Conservation (phyloP, 805 yeast species). For the Candida pini region DNA sequence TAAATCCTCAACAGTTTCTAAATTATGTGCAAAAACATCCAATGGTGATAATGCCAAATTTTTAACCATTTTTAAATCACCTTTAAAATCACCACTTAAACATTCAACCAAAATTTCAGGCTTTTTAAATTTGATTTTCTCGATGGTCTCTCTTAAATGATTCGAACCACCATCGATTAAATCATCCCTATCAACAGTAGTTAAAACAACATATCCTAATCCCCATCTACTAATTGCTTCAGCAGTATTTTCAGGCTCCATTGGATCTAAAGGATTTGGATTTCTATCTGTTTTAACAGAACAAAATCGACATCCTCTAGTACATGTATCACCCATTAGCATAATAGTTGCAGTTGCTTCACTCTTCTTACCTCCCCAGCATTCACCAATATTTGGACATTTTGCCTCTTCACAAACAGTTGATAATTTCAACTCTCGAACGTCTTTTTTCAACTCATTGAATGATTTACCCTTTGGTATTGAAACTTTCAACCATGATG, state of each 20-base stretch:
- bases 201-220: slow-evolving; percentile 91
- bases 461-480: slow-evolving; percentile 93
- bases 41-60: slow-evolving; percentile 79
- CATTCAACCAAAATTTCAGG: slow-evolving; percentile 92
- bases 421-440: slow-evolving; percentile 80
- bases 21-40: slow-evolving; percentile 94
- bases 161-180: slow-evolving; percentile 87
- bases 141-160: slow-evolving; percentile 86
- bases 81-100: slow-evolving; percentile 91
- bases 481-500: slow-evolving; percentile 91
- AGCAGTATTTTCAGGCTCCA: slow-evolving; percentile 96
- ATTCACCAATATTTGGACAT: slow-evolving; percentile 99
- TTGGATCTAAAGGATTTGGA: slow-evolving; percentile 89
- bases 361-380: slow-evolving; percentile 97
- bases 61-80: slow-evolving; percentile 76
- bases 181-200: slow-evolving; percentile 98
- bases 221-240: slow-evolving; percentile 98
- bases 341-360: slow-evolving; percentile 97
- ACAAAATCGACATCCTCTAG: slow-evolving; percentile 98
- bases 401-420: slow-evolving; percentile 99
- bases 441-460: slow-evolving; percentile 75
- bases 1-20: slow-evolving; percentile 92
- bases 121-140: slow-evolving; percentile 76
- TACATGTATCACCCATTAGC: slow-evolving; percentile 98
- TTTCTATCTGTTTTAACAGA: slow-evolving; percentile 88